Percentiles rank a stretch among this genome's conserved stretches.
Conservation (phyloP, 164 flowering plant species). For the Kingdonia uniflora region DNA sequence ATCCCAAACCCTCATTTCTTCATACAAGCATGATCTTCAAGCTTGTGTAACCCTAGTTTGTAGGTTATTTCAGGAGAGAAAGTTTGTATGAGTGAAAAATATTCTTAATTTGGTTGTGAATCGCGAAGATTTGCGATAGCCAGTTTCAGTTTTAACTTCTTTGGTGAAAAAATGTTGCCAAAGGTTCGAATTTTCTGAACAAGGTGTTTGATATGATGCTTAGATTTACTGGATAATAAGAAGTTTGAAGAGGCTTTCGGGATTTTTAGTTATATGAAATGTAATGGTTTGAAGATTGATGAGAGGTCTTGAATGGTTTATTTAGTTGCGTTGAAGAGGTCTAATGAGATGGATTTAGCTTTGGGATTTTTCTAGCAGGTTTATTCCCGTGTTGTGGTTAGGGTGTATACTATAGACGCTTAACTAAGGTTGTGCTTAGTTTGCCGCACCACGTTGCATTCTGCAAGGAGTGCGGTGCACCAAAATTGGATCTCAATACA, state of each 20-base stretch:
- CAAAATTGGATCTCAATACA: too few species aligned
- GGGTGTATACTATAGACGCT: slow-evolving; percentile 54
- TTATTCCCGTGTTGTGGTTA: slow-evolving; percentile 25
- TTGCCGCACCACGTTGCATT: too few species aligned
- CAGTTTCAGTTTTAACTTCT: slow-evolving; percentile 27
- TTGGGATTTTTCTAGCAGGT: slow-evolving; percentile 32
- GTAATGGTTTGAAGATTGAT: slow-evolving; percentile 27
- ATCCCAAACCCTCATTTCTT: slow-evolving; percentile 11
- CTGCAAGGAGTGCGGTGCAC: too few species aligned
- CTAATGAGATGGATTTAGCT: slow-evolving; percentile 18
- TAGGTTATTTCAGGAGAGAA: slow-evolving; percentile 32
- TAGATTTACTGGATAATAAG: slow-evolving; percentile 35
- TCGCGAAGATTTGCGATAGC: slow-evolving; percentile 18
- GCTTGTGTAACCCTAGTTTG: slow-evolving; percentile 29
- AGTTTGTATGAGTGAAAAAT: slow-evolving; percentile 30
- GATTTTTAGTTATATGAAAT: slow-evolving; percentile 38
- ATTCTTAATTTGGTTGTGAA: slow-evolving; percentile 22
- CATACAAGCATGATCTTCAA: slow-evolving; percentile 23
- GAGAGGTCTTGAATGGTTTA: slow-evolving; percentile 46
- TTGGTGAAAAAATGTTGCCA: slow-evolving; percentile 18
- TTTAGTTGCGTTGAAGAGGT: slow-evolving; percentile 33
- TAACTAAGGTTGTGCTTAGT: too few species aligned
- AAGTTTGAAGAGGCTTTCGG: slow-evolving; percentile 30
- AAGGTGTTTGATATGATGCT: slow-evolving; percentile 47
- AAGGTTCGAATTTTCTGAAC: slow-evolving; percentile 13